Evolutionary conservation across 345 rosid species (phyloP).

Genomic region (Eucalyptus leucophloia): DNA sequence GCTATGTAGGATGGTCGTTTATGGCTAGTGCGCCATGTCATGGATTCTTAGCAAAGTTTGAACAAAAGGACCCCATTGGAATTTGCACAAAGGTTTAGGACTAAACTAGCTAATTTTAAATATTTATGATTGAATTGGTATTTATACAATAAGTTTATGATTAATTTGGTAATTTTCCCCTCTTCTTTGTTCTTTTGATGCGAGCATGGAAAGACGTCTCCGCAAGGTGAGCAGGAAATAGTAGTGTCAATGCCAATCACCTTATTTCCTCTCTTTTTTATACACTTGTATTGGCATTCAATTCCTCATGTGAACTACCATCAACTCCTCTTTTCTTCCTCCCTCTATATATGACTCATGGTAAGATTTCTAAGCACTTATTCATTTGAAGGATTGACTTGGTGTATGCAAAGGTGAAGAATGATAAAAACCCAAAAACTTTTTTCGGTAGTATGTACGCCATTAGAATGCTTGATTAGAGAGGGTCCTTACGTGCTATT

Average conservation of each 20-base stretch:
- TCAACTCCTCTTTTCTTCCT: not conserved
- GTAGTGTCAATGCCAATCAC: too few species aligned
- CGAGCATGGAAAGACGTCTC: accelerated
- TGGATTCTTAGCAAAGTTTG: not conserved
- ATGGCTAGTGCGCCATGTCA: too few species aligned
- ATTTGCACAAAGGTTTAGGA: accelerated
- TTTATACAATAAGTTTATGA: not conserved
- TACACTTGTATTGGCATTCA: not conserved
- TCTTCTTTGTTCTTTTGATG: too few species aligned
- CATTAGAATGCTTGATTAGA: not conserved
- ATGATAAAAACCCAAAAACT: not conserved
- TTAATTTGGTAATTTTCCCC: not conserved
- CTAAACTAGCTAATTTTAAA: accelerated
- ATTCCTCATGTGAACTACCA: not conserved
- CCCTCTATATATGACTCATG: not conserved
- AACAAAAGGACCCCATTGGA: accelerated
- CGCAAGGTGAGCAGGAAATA: accelerated
- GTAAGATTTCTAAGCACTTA: not conserved
- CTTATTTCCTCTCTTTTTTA: too few species aligned
- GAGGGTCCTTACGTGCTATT: not conserved
- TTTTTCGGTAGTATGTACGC: accelerated
- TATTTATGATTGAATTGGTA: not conserved
- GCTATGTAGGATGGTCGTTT: not conserved
- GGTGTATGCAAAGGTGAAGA: not conserved
- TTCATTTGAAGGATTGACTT: not conserved